These are phyloP conservation scores for Eucalyptus marginata DNA, from an alignment of 345 rosid genomes.

Conservation along the genomic window DNA sequence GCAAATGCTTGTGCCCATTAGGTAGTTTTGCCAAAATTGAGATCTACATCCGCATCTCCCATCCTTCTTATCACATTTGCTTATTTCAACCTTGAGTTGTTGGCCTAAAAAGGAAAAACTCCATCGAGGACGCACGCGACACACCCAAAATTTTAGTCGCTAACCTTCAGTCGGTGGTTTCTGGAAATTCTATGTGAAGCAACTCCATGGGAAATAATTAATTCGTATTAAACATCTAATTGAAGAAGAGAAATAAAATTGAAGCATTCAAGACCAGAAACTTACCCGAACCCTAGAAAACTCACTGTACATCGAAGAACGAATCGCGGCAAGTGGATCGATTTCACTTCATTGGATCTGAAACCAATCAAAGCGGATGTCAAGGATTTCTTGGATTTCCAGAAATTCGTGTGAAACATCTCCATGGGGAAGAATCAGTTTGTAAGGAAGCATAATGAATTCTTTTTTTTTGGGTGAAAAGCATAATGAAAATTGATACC, in stretches of 20 bases:
- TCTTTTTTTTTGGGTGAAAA: too few species aligned
- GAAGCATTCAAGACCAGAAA: not conserved
- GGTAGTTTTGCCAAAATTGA: not conserved
- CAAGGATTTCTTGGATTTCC: not conserved
- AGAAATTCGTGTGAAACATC: too few species aligned
- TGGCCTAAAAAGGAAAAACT: too few species aligned
- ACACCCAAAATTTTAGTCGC: too few species aligned
- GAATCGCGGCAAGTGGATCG: not conserved
- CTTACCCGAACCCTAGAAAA: not conserved
- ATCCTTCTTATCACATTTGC: too few species aligned
- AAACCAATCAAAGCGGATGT: rapidly evolving
- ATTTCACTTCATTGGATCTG: not conserved
- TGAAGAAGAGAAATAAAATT: not conserved
- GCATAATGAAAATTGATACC: too few species aligned
- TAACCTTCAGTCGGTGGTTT: too few species aligned
- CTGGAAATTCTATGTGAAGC: not conserved
- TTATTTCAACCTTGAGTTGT: too few species aligned
- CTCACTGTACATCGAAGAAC: not conserved
- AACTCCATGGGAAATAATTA: not conserved
- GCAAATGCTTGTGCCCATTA: not conserved
- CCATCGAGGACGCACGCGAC: too few species aligned
- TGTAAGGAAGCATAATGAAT: too few species aligned
- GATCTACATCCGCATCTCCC: too few species aligned
- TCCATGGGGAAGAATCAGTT: too few species aligned
- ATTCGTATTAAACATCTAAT: not conserved